Evolutionary conservation across 139 green algal species (phyloP).

Genomic region (Chlamydomonas sp.): DNA sequence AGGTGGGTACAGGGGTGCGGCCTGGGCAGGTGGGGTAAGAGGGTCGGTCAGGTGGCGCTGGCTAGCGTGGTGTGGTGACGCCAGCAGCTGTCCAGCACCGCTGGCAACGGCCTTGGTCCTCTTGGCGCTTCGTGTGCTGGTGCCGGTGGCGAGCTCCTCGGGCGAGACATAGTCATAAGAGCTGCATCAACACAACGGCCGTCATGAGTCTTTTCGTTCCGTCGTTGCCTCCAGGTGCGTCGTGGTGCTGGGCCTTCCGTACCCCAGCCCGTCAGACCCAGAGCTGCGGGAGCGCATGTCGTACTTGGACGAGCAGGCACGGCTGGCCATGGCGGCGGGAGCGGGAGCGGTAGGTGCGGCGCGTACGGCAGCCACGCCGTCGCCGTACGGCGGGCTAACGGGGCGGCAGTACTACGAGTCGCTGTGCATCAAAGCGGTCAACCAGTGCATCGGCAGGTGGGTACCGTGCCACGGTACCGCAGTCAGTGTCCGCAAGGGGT

Average conservation of each 20-base stretch:
- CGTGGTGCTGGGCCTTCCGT: conserved; percentile 94
- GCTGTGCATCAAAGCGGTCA: conserved; percentile 90
- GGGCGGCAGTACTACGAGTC: conserved; percentile 87
- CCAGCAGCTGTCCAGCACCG: no score
- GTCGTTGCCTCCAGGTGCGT: conserved; percentile 75
- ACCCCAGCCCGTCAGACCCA: conserved; percentile 90
- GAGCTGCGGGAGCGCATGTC: conserved; percentile 92
- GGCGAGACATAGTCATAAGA: no score
- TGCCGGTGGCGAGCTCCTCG: background rate
- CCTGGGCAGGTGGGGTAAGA: background rate
- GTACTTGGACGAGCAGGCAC: conserved; percentile 72
- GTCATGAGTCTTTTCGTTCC: background rate
- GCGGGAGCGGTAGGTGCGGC: conserved; percentile 25
- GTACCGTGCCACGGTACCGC: conserved; percentile 69
- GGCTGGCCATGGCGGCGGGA: background rate
- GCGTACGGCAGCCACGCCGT: background rate
- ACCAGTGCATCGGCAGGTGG: conserved; percentile 91
- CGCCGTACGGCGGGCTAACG: background rate
- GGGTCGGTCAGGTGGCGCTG: background rate
- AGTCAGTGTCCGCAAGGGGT: background rate
- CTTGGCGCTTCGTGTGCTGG: background rate
- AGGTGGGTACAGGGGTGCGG: no score
- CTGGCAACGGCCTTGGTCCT: no score
- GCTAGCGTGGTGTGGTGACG: background rate
- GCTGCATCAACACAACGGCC: no score